Base-by-base conservation (phyloP, 1,284 basidiomycete genomes). In the Pseudozyma thailandica region DNA sequence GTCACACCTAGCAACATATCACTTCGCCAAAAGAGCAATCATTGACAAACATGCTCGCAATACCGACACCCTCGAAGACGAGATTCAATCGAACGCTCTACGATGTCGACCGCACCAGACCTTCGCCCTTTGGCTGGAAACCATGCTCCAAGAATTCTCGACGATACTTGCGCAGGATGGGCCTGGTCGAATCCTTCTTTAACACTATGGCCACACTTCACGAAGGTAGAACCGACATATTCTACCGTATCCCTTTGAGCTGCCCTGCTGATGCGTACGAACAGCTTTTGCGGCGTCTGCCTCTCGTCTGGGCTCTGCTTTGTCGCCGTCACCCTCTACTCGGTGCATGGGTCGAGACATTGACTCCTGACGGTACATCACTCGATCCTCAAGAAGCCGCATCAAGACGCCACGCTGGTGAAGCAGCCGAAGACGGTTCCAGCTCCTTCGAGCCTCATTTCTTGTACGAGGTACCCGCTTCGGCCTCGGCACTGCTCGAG, bases 391-490 rank as follows among this genome's bases (percentile, higher is more conserved):
- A 57, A 18, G 50, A 63, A 30, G 69, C 69, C 2, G 54, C 49
- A 1, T 28, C 54, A 13, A 50, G 23, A 43, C 58, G 69, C 15
- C 58, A 63, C 20, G 28, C 33, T 3, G 69, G 69, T 10, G 63
- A 66, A 45, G 61, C 68, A 37, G 50, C 61, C 5, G 30, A 54
- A 5, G 69, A 72, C 39, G 69, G 42, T 6, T 66, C 69, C 0
- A 58, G 55, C 51, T 72, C 69, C 31, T 72, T 59, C 18, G 69
- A 72, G 50, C 69, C 69, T 27, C 69, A 72, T 26, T 72, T 72
- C 35, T 31, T 72, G n/a, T 62, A 59, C 27, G 35, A 66, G 18
- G 16, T 62, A 10, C 59, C 63, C 13, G 8, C 27, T 9, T 48
- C 62, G 8, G 52, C 59, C 18, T 42, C 54, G 8, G 47, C 47